Conservation (phyloP, 192 early-diverging fungal species). For the Coemansia sp. region DNA sequence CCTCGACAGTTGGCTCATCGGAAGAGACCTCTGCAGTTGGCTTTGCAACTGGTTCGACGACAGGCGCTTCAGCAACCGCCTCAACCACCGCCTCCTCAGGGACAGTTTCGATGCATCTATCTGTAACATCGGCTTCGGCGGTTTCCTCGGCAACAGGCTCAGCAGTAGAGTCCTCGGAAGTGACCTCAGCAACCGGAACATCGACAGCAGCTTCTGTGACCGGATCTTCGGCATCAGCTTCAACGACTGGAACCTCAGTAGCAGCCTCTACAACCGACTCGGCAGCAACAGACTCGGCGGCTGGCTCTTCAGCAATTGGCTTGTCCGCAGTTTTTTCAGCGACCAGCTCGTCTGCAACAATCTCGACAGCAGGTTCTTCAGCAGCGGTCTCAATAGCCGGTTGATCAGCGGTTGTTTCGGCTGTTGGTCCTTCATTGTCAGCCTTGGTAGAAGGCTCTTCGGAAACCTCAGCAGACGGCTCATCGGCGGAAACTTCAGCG, state of each 20-base stretch:
- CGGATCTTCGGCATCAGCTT: no score
- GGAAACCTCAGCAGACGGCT: neutral
- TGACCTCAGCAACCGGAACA: neutral
- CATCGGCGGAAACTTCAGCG: neutral
- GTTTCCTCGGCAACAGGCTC: no score
- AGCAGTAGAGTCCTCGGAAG: no score
- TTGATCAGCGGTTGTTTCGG: conserved; percentile 1
- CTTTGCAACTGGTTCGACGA: no score
- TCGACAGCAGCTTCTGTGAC: neutral
- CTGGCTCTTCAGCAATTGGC: neutral
- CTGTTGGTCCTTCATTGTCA: neutral
- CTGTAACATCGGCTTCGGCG: neutral
- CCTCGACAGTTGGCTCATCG: neutral
- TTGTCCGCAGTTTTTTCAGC: neutral
- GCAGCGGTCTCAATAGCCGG: neutral
- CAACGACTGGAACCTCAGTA: neutral
- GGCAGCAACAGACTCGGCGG: neutral
- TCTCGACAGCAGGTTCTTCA: neutral
- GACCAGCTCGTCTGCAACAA: neutral
- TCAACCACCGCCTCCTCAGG: neutral
- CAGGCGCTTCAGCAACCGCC: neutral
- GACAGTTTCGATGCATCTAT: neutral
- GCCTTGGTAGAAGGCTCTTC: neutral
- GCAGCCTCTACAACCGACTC: neutral
- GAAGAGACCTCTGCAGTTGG: no score